Percentiles rank a stretch among this genome's conserved stretches.
phyloP scores from a whole-genome alignment of 371 early-diverging fungal species.

The Apophysomyces elegans region DNA sequence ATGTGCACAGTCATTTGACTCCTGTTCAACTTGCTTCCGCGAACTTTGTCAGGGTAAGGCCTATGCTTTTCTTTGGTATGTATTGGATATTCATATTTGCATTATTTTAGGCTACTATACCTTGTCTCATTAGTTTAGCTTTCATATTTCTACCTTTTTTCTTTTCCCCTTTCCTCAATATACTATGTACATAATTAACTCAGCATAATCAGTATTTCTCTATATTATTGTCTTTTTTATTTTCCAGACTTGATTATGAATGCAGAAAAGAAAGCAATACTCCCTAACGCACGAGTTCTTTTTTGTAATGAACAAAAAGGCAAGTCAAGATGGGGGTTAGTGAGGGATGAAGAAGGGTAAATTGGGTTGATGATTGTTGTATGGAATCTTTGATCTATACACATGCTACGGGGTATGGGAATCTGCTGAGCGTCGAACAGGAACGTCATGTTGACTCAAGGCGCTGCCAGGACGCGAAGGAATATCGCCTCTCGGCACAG shows the following conservation, averaged over 20 bases:
- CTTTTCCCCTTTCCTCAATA: neutral
- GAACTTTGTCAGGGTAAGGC: slow-evolving; percentile 24
- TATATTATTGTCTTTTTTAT: slow-evolving; percentile 9
- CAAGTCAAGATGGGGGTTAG: slow-evolving; percentile 10
- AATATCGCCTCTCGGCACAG: slow-evolving; percentile 1
- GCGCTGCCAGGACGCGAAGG: slow-evolving; percentile 9
- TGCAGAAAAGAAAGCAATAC: slow-evolving; percentile 8
- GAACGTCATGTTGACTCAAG: slow-evolving; percentile 9
- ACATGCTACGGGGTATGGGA: slow-evolving; percentile 6
- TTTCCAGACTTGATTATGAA: slow-evolving; percentile 8
- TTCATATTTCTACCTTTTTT: neutral
- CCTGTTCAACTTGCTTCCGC: slow-evolving; percentile 30
- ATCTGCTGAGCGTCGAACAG: slow-evolving; percentile 1
- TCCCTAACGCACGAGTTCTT: slow-evolving; percentile 11
- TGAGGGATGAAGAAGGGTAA: slow-evolving; percentile 11
- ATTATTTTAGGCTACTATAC: neutral
- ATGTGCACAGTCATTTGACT: slow-evolving; percentile 34
- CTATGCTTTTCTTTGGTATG: neutral
- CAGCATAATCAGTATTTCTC: slow-evolving; percentile 4
- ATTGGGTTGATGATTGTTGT: slow-evolving; percentile 13
- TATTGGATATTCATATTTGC: neutral
- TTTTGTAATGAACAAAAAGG: slow-evolving; percentile 9
- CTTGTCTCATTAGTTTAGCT: slow-evolving; percentile 6
- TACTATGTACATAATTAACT: slow-evolving; percentile 3
- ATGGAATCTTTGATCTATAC: slow-evolving; percentile 11